These are phyloP conservation scores for Tricholoma matsutake DNA, from an alignment of 768 basidiomycete species.

Conservation along the genomic window DNA sequence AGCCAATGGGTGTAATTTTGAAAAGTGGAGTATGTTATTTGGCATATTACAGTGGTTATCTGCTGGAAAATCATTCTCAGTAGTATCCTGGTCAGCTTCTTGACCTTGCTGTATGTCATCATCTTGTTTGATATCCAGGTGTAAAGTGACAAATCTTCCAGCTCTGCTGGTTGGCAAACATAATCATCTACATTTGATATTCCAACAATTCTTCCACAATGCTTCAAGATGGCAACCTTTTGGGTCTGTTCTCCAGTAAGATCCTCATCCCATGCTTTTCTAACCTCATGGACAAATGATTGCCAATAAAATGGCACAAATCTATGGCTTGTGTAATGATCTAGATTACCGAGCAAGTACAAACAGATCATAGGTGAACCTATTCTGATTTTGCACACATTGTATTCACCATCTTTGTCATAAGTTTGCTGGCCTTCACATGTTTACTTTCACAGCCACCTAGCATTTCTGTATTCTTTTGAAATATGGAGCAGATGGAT, in stretches of 20 bases:
- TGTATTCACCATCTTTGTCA: slow-evolving; percentile 35
- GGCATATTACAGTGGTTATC: no score
- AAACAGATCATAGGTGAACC: slow-evolving; percentile 34
- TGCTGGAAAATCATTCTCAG: no score
- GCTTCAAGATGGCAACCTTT: slow-evolving; percentile 18
- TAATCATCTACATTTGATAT: slow-evolving; percentile 32
- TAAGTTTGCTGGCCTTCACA: slow-evolving; percentile 26
- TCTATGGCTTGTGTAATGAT: slow-evolving; percentile 36
- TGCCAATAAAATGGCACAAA: slow-evolving; percentile 34
- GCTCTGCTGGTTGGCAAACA: slow-evolving; percentile 21
- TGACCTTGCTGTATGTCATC: not conserved
- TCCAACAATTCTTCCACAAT: slow-evolving; percentile 16
- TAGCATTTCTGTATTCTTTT: slow-evolving; percentile 21
- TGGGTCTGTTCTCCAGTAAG: slow-evolving; percentile 9
- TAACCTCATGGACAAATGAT: slow-evolving; percentile 24
- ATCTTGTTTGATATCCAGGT: slow-evolving; percentile 20
- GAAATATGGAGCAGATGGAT: slow-evolving; percentile 22
- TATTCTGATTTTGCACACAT: slow-evolving; percentile 34
- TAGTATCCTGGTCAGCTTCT: no score
- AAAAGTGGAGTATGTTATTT: slow-evolving; percentile 8
- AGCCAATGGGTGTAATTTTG: slow-evolving; percentile 18
- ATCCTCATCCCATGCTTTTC: slow-evolving; percentile 10
- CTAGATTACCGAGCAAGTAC: slow-evolving; percentile 33
- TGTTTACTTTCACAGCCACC: slow-evolving; percentile 7
- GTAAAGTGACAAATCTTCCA: slow-evolving; percentile 21